Evolutionary conservation across 2,329 filamentous ascomycete genomes (phyloP).

Genomic region (Sarocladium brachiariae): DNA sequence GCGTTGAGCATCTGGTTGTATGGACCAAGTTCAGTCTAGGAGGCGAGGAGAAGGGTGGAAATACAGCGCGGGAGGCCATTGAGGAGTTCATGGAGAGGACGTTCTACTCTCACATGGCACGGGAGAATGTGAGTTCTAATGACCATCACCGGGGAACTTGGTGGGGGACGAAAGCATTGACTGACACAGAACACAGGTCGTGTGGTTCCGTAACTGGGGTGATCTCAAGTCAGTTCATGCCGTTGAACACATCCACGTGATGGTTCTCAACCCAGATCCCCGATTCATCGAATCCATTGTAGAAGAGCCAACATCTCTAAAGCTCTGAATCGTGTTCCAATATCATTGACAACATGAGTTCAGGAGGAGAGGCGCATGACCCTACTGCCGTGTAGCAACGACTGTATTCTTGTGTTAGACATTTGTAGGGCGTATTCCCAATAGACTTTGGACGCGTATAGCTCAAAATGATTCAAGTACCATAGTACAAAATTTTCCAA

Average conservation of each 20-base stretch:
- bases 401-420: background rate
- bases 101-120: constrained; percentile 51
- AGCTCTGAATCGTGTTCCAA: background rate
- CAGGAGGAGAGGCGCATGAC: too few relatives aligned
- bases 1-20: constrained; percentile 78
- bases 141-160: too few relatives aligned
- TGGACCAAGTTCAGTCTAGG: constrained; percentile 86
- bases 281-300: constrained; percentile 37
- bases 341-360: background rate
- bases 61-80: constrained; percentile 55
- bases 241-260: constrained; percentile 91
- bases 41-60: constrained; percentile 57
- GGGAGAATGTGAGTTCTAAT: constrained; percentile 44
- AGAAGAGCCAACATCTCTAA: background rate
- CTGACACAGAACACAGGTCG: constrained; percentile 20
- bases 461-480: too few relatives aligned
- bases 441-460: too few relatives aligned
- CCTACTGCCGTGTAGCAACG: too few relatives aligned
- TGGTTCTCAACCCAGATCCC: constrained; percentile 72
- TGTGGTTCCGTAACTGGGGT: constrained; percentile 69
- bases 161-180: too few relatives aligned
- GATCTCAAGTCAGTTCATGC: constrained; percentile 77
- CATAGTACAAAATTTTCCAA: too few relatives aligned
- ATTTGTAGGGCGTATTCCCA: too few relatives aligned
- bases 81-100: constrained; percentile 61